These are phyloP conservation scores for Hypoxylon sp. DNA, from an alignment of 2,329 filamentous ascomycete species.

Conservation along the genomic window DNA sequence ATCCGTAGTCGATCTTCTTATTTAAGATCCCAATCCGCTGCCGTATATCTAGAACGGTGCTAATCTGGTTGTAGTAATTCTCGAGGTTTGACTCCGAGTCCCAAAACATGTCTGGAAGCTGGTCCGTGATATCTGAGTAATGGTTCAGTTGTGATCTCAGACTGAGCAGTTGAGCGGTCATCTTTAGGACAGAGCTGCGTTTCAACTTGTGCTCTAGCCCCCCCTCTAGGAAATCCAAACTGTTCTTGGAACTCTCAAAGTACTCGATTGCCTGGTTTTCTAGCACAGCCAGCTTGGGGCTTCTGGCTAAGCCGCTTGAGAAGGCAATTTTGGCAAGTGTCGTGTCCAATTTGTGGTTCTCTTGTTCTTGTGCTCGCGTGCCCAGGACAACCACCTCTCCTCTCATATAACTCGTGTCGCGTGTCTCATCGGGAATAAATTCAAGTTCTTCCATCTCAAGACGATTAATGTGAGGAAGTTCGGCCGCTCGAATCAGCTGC, in stretches of 20 bases:
- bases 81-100: constrained; percentile 94
- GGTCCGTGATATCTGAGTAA: constrained; percentile 96
- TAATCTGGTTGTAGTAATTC: constrained; percentile 95
- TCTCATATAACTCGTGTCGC: constrained; percentile 82
- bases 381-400: constrained; percentile 93
- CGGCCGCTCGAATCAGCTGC: constrained; percentile 81
- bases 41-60: constrained; percentile 89
- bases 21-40: constrained; percentile 93
- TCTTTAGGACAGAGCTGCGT: constrained; percentile 86
- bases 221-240: constrained; percentile 77
- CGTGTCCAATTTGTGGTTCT: constrained; percentile 64
- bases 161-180: constrained; percentile 91
- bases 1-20: constrained; percentile 97
- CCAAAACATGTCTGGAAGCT: constrained; percentile 96
- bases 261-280: constrained; percentile 87
- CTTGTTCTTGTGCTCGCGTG: constrained; percentile 70
- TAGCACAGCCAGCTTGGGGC: constrained; percentile 92
- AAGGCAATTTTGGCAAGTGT: constrained; percentile 96
- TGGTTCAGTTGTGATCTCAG: constrained; percentile 94
- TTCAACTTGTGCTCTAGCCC: constrained; percentile 75
- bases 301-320: constrained; percentile 91
- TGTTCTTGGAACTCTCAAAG: constrained; percentile 86
- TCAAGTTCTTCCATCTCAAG: constrained; percentile 92
- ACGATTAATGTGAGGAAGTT: constrained; percentile 77
- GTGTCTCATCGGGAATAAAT: constrained; percentile 80